phyloP scores from a whole-genome alignment of 1,139 yeast species.

The Yamadazyma sp. region DNA sequence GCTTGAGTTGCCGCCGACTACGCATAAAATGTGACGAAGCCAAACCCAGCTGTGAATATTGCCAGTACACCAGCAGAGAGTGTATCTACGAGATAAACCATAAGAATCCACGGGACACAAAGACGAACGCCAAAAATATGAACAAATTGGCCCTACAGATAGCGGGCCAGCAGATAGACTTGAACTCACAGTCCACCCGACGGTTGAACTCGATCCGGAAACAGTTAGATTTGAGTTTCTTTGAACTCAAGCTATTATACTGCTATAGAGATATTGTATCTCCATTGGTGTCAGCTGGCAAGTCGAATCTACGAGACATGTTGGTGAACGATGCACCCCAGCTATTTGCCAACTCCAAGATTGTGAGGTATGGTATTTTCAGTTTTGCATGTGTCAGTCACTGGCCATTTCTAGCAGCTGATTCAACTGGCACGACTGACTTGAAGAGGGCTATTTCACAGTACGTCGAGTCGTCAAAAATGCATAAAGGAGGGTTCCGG shows the following conservation, averaged over 20 bases:
- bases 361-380: slow-evolving; percentile 5
- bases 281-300: slow-evolving; percentile 2
- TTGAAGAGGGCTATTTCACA: background rate
- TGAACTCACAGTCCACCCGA: background rate
- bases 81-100: slow-evolving; percentile 31
- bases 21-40: slow-evolving; percentile 36
- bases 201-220: slow-evolving; percentile 5
- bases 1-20: slow-evolving; percentile 31
- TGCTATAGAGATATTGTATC: background rate
- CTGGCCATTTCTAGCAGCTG: slow-evolving; percentile 4
- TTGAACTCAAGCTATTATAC: slow-evolving; percentile 6
- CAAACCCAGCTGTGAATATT: slow-evolving; percentile 39
- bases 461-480: background rate
- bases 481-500: background rate
- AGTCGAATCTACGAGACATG: slow-evolving; percentile 1
- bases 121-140: background rate
- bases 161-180: background rate
- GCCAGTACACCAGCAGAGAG: slow-evolving; percentile 28
- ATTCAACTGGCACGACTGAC: background rate
- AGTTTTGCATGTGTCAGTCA: slow-evolving; percentile 5
- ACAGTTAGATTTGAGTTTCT: slow-evolving; percentile 2
- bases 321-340: slow-evolving; percentile 1
- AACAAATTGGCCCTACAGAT: background rate
- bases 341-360: background rate
- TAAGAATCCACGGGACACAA: too few relatives aligned